Percentiles rank a stretch among this genome's conserved stretches.
These are phyloP conservation scores for Fistulina hepatica DNA, from an alignment of 1,284 basidiomycete species.

Conservation along the genomic window DNA sequence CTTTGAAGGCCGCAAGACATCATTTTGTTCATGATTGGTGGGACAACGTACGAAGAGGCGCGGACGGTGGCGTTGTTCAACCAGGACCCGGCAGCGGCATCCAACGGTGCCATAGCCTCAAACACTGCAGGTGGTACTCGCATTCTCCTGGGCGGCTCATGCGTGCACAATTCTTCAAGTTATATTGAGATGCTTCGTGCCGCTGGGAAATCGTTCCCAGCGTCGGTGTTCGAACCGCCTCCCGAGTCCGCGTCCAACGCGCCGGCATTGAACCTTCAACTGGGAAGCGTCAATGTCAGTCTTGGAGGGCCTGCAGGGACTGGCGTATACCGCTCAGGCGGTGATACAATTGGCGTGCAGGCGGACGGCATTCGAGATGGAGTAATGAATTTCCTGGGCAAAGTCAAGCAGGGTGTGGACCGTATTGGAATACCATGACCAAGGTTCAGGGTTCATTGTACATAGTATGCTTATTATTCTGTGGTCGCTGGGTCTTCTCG, in stretches of 20 bases:
- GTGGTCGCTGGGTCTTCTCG: too few species aligned
- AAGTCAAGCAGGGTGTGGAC: conserved; percentile 83
- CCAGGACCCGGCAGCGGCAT: conserved; percentile 49
- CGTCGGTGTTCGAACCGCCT: conserved; percentile 59
- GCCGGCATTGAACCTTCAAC: conserved; percentile 75
- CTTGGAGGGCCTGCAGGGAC: conserved; percentile 76
- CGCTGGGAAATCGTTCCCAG: conserved; percentile 49
- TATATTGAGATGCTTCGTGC: conserved; percentile 67
- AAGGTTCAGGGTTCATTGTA: too few species aligned
- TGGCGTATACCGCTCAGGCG: conserved; percentile 72
- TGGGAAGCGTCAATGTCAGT: conserved; percentile 85
- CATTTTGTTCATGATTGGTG: conserved; percentile 91
- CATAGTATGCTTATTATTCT: too few species aligned
- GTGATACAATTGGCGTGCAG: conserved; percentile 65
- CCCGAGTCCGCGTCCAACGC: conserved; percentile 56
- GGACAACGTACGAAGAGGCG: conserved; percentile 90
- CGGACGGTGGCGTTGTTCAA: conserved; percentile 77
- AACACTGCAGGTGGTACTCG: conserved; percentile 50
- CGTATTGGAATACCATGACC: conserved; percentile 46
- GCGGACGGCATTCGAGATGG: conserved; percentile 78
- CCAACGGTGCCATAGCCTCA: conserved; percentile 32
- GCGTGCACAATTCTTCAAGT: conserved; percentile 84
- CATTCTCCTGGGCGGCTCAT: conserved; percentile 83
- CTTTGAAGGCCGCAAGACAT: conserved; percentile 78
- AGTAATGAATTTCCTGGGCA: conserved; percentile 76